Evolutionary conservation across 352 stramenopile genomes (phyloP).

Genomic region (Phytopythium montanum): DNA sequence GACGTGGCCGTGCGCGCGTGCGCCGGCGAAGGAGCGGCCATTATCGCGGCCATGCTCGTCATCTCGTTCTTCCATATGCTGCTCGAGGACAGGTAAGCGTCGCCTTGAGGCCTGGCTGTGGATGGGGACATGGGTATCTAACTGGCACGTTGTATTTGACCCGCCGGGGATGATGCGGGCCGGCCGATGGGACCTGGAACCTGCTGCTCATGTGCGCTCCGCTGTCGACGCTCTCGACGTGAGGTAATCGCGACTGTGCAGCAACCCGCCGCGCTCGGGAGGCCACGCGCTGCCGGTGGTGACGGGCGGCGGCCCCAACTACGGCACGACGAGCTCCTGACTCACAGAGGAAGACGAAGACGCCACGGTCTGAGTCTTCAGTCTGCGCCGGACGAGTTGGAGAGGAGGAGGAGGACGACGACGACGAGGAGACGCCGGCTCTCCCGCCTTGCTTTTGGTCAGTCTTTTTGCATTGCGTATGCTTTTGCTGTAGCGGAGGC

Average conservation of each 20-base stretch:
- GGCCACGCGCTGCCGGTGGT: slow-evolving; percentile 5
- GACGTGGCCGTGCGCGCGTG: slow-evolving; percentile 62
- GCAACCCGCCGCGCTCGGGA: slow-evolving; percentile 1
- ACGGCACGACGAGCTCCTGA: slow-evolving; percentile 9
- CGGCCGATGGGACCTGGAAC: neutral
- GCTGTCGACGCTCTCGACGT: slow-evolving; percentile 2
- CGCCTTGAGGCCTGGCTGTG: neutral
- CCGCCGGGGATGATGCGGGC: neutral
- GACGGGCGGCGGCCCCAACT: slow-evolving; percentile 3
- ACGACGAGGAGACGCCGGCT: too few species aligned
- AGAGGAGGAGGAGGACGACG: too few species aligned
- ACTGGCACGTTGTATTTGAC: neutral
- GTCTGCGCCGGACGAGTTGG: neutral
- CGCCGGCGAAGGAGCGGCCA: slow-evolving; percentile 48
- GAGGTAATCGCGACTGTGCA: neutral
- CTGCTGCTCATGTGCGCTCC: slow-evolving; percentile 2
- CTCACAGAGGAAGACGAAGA: slow-evolving; percentile 6
- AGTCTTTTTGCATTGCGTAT: too few species aligned
- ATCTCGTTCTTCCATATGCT: slow-evolving; percentile 49
- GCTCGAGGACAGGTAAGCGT: slow-evolving; percentile 57
- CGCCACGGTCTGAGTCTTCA: slow-evolving; percentile 5
- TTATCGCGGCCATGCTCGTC: slow-evolving; percentile 50
- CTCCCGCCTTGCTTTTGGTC: too few species aligned
- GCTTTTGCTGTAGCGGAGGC: too few species aligned
- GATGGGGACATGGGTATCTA: neutral